Evolutionary conservation across 75 land plant genomes (phyloP).

Genomic region (Adiantum capillusveneris): DNA sequence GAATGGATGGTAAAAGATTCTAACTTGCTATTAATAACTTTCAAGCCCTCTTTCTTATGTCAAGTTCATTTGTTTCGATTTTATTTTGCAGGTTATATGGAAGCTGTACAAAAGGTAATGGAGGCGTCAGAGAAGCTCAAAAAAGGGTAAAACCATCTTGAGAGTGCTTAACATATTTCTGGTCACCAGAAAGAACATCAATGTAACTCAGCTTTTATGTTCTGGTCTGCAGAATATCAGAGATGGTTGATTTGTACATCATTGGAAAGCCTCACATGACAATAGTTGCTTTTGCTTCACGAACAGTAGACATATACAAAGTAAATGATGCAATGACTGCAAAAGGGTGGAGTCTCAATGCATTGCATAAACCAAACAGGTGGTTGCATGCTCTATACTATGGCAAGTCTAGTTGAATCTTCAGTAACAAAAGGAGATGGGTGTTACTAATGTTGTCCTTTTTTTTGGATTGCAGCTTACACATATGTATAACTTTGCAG

Average conservation of each 20-base stretch:
- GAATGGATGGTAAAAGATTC: conserved; percentile 56
- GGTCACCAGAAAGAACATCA: too few relatives aligned
- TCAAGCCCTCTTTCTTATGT: background rate
- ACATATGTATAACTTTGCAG: conserved; percentile 91
- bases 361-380: conserved; percentile 96
- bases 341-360: conserved; percentile 97
- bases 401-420: too few relatives aligned
- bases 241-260: conserved; percentile 69
- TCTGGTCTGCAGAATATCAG: conserved; percentile 46
- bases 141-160: conserved; percentile 42
- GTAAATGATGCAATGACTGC: conserved; percentile 81
- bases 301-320: conserved; percentile 73
- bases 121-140: conserved; percentile 69
- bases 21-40: background rate
- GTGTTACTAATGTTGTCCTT: too few relatives aligned
- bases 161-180: background rate
- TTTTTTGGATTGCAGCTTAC: conserved; percentile 45
- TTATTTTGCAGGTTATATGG: conserved; percentile 56
- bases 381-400: too few relatives aligned
- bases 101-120: conserved; percentile 62
- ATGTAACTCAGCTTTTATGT: background rate
- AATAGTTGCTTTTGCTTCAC: conserved; percentile 86
- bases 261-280: conserved; percentile 97
- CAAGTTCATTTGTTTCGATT: background rate
- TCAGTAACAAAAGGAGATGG: too few relatives aligned